These are phyloP conservation scores for Apiotrichum siamense DNA, from an alignment of 1,284 basidiomycete species.

Conservation along the genomic window DNA sequence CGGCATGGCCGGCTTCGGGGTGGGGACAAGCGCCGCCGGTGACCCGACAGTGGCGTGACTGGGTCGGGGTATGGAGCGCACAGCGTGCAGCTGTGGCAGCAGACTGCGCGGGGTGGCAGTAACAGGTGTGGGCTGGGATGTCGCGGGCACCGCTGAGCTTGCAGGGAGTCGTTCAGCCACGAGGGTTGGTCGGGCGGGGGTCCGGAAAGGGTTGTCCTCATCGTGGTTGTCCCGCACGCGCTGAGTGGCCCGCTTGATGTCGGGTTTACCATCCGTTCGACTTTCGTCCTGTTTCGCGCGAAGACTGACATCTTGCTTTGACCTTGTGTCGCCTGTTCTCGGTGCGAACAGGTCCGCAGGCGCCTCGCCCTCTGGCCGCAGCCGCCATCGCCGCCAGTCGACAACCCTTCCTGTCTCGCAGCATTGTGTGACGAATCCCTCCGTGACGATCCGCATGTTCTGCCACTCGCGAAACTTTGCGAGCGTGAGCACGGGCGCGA, in stretches of 20 bases:
- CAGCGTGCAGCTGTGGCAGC: neutral
- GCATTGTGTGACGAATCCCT: conserved; percentile 81
- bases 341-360: conserved; percentile 31
- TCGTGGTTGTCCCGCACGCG: too few species aligned
- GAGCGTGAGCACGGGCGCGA: conserved; percentile 83
- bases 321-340: neutral
- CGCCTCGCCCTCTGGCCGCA: conserved; percentile 12
- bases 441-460: conserved; percentile 77
- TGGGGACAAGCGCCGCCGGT: neutral
- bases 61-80: neutral
- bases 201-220: neutral
- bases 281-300: conserved; percentile 3
- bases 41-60: neutral
- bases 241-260: too few species aligned
- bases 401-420: conserved; percentile 57
- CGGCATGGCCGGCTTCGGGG: neutral
- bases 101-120: conserved; percentile 1
- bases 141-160: too few species aligned
- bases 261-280: neutral
- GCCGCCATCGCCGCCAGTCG: conserved; percentile 43
- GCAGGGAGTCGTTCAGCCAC: too few species aligned
- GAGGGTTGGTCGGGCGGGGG: neutral
- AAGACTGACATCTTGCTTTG: conserved; percentile 6
- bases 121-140: neutral
- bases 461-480: conserved; percentile 83